Percentiles rank a stretch among this genome's conserved stretches.
Evolutionary conservation across 345 rosid genomes (phyloP).

Genomic region (Rhodamnia rubescens): DNA sequence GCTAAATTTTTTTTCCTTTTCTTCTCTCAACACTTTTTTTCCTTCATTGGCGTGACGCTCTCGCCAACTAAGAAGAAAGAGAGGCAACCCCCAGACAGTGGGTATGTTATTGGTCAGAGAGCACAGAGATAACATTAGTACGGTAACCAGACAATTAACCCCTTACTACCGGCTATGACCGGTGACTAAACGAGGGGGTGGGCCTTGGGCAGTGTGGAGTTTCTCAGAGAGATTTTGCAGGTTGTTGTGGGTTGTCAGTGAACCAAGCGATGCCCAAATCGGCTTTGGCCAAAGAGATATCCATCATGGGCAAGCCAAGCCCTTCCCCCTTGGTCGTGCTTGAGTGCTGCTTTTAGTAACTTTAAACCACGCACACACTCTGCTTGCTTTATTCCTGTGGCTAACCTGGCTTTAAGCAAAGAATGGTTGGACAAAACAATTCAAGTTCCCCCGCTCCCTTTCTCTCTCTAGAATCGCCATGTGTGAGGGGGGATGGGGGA

Average conservation of each 20-base stretch:
- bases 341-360: not conserved
- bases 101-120: not conserved
- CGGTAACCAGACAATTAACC: slow-evolving; percentile 15
- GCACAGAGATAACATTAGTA: slow-evolving; percentile 1
- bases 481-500: slow-evolving; percentile 4
- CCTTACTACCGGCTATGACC: slow-evolving; percentile 15
- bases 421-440: slow-evolving; percentile 38
- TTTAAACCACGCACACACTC: slow-evolving; percentile 9
- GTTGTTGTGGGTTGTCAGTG: not conserved
- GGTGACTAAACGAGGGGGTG: slow-evolving; percentile 14
- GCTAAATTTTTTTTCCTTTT: not conserved
- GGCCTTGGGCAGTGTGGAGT: slow-evolving; percentile 1
- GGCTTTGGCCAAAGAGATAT: not conserved
- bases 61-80: not conserved
- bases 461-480: slow-evolving; percentile 2
- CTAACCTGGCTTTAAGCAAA: slow-evolving; percentile 65
- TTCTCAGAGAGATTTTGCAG: slow-evolving; percentile 2
- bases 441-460: not conserved
- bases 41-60: not conserved
- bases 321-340: not conserved
- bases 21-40: not conserved
- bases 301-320: not conserved
- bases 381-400: slow-evolving; percentile 53
- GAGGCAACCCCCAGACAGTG: not conserved
- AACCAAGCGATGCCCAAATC: not conserved